These are phyloP conservation scores for Hawksworthiomyces lignivorus DNA, from an alignment of 2,329 filamentous ascomycete species.

Conservation along the genomic window DNA sequence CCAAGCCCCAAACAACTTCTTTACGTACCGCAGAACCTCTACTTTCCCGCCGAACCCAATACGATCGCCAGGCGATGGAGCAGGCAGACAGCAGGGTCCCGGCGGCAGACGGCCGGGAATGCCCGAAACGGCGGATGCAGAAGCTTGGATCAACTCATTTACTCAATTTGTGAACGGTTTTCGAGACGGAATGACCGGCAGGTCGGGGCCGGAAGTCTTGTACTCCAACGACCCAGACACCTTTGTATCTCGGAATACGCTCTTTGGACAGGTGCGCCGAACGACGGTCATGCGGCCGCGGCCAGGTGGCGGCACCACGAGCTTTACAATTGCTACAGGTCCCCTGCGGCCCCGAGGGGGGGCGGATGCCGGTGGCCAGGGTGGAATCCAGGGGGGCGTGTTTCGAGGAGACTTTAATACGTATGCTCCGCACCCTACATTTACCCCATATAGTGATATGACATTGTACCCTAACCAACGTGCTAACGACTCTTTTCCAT, in stretches of 20 bases:
- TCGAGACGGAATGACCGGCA: slow-evolving; percentile 15
- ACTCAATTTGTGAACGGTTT: slow-evolving; percentile 32
- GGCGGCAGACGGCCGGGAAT: too few relatives aligned
- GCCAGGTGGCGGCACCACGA: slow-evolving; percentile 33
- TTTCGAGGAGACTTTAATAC: slow-evolving; percentile 32
- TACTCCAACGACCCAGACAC: not conserved
- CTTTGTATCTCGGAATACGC: slow-evolving; percentile 7
- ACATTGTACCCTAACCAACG: slow-evolving; percentile 1
- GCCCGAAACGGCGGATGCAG: too few relatives aligned
- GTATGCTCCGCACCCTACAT: too few relatives aligned
- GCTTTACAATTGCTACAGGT: slow-evolving; percentile 40
- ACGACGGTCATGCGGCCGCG: slow-evolving; percentile 31
- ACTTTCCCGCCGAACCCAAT: not conserved
- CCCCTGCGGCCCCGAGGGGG: slow-evolving; percentile 20
- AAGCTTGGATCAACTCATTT: slow-evolving; percentile 35
- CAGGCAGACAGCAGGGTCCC: not conserved
- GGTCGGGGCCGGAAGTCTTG: slow-evolving; percentile 12
- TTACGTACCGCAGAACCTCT: slow-evolving; percentile 29
- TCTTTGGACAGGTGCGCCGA: slow-evolving; percentile 22
- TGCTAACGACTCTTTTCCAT: too few relatives aligned
- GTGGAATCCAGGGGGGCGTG: slow-evolving; percentile 1
- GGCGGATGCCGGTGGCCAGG: too few relatives aligned
- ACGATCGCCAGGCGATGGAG: not conserved
- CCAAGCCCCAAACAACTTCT: slow-evolving; percentile 32
- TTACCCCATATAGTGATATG: too few relatives aligned